Conservation (phyloP, 2,329 filamentous ascomycete species). For the Phyllosticta citrichinensis region DNA sequence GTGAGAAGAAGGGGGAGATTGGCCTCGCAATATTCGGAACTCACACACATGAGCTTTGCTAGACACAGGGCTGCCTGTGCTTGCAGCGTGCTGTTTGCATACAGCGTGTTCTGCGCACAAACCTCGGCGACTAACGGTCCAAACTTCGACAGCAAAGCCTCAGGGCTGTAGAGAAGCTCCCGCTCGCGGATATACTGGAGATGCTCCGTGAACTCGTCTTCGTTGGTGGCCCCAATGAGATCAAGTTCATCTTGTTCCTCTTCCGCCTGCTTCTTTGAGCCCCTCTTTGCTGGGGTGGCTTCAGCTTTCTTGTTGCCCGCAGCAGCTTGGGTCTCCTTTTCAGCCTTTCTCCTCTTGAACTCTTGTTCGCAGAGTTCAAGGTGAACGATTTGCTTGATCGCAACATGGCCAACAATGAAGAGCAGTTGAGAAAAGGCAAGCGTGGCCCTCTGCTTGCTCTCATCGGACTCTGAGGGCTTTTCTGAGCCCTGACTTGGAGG, state of each 20-base stretch:
- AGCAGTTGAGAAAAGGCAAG: slow-evolving; percentile 79
- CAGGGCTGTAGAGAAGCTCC: slow-evolving; percentile 71
- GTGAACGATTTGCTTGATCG: slow-evolving; percentile 98
- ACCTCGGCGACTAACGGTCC: slow-evolving; percentile 88
- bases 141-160: slow-evolving; percentile 79
- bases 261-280: slow-evolving; percentile 38
- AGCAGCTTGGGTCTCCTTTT: slow-evolving; percentile 62
- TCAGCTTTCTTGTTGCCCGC: slow-evolving; percentile 11
- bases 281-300: slow-evolving; percentile 26
- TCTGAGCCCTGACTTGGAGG: slow-evolving; percentile 3
- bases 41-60: slow-evolving; percentile 98
- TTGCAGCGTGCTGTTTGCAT: slow-evolving; percentile 82
- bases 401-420: slow-evolving; percentile 91
- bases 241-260: slow-evolving; percentile 83
- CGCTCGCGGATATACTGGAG: slow-evolving; percentile 77
- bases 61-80: slow-evolving; percentile 88
- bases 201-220: slow-evolving; percentile 84
- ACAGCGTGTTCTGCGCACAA: slow-evolving; percentile 87
- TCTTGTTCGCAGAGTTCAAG: slow-evolving; percentile 95
- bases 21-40: slow-evolving; percentile 87
- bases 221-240: slow-evolving; percentile 90
- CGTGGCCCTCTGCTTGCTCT: slow-evolving; percentile 54
- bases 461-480: slow-evolving; percentile 10
- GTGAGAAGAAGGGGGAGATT: slow-evolving; percentile 92
- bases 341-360: slow-evolving; percentile 91